Evolutionary conservation across 148 eudicot species (phyloP), one percentile per base, ranked within the genome.

Genomic region (Nepenthes gracilis): DNA sequence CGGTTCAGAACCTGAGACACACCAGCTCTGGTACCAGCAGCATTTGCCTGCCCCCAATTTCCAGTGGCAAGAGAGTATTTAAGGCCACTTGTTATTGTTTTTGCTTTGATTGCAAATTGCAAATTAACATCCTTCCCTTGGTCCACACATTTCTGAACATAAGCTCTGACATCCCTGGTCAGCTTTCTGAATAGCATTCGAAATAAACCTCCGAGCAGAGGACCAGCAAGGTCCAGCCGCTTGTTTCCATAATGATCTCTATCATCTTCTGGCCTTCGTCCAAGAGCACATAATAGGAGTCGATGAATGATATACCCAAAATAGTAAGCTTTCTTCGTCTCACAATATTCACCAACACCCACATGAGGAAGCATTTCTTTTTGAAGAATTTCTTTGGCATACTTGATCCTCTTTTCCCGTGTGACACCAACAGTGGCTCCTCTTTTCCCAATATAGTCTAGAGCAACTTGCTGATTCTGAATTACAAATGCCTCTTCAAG

Each of bases 321-420:
- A 74, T 89, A 93, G 63, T 89, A 93, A 43, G 96, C 99, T 78
- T 93, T 93, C 79, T 93, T 93, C 6, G 99, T 93, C 78, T 93
- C 99, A 65, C 99, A 93, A 67, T 82, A 80, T 74, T 89, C 99
- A 64, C 92, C 97, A 61, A 86, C 87, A 35, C 95, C 99, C 58
- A 93, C 97, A 77, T 93, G 99, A 2, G 99, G 99, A 78, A 93
- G 96, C 97, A 93, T 93, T 74, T 93, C 97, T 73, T 80, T 89
- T 59, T 89, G 95, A n/a, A 93, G 92, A 70, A 93, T 89, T 60
- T 93, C 99, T 67, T 76, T 86, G 7, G 99, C 99, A 77, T 86
- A 89, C 85, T 93, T 93, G 34, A 93, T 93, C 64, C 99, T 83
- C 79, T 89, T 93, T 65, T 93, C 99, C 72, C 59, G 76, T 2